Evolutionary conservation across 2,329 filamentous ascomycete species (phyloP).

Genomic region (Monilinia fructicola): DNA sequence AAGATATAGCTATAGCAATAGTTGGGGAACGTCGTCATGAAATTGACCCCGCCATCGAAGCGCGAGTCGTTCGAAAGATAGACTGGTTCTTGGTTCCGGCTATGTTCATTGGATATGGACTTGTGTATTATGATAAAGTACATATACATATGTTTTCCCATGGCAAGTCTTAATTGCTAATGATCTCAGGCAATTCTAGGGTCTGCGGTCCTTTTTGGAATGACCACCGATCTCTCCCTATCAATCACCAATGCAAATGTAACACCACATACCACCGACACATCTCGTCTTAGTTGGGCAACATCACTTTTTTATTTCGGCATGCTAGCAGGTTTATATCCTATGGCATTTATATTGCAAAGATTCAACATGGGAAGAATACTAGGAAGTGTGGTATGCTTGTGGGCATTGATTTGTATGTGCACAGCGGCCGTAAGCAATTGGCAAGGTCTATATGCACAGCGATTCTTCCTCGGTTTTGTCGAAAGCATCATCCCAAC

Average conservation of each 20-base stretch:
- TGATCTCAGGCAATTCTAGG: constrained; percentile 64
- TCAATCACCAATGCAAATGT: constrained; percentile 51
- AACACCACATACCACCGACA: constrained; percentile 58
- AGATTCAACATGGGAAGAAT: constrained; percentile 64
- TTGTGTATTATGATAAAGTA: constrained; percentile 70
- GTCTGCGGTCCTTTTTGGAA: constrained; percentile 70
- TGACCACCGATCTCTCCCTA: constrained; percentile 67
- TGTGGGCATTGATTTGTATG: constrained; percentile 69
- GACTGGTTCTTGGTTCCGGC: constrained; percentile 66
- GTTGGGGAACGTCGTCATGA: constrained; percentile 35
- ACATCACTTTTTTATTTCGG: constrained; percentile 80
- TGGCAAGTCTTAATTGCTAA: neutral
- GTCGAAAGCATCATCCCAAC: constrained; percentile 66
- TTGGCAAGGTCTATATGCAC: constrained; percentile 62
- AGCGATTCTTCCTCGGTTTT: constrained; percentile 63
- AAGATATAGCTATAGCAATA: constrained; percentile 33
- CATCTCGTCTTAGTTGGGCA: constrained; percentile 70
- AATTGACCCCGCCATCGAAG: constrained; percentile 53
- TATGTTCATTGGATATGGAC: constrained; percentile 64
- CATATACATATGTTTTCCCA: constrained; percentile 21
- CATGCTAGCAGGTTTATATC: constrained; percentile 72
- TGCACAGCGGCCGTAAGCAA: constrained; percentile 65
- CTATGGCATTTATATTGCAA: constrained; percentile 70
- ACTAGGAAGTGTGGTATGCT: constrained; percentile 60
- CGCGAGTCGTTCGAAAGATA: constrained; percentile 63